Evolutionary conservation across 176 grass and related monocot species (phyloP), one percentile per base, ranked within the genome.

Genomic region (Triticum urartu): DNA sequence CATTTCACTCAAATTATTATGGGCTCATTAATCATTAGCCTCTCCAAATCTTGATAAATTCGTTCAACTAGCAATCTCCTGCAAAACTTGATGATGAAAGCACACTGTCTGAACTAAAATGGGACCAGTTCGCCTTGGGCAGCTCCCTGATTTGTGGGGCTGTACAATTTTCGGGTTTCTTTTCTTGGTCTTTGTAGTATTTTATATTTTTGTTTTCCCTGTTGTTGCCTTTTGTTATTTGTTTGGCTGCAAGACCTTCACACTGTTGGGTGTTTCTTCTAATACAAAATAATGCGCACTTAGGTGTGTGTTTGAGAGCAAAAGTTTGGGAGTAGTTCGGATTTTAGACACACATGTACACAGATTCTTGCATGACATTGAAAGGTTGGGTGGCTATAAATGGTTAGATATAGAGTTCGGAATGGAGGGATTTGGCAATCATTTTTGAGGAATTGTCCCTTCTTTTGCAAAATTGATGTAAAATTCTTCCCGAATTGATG

Each of bases 1-100:
- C n/a, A 52, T 90, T 69, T 77, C 14, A 82, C 75, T 52, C 39
- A 78, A 32, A 13, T 33, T 73, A 3, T n/a, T 66, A 30, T 80
- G 11, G 34, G 34, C 34, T 35, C 34, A 35, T 35, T 35, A 35
- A 35, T 35, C 34, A 50, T 38, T 66, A 79, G 52, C 25, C 6
- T 79, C 18, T 43, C 10, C 10, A 72, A 64, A 38, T 47, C 20
- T 80, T 62, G 0, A 12, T 72, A 72, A 48, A 33, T 3, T 32
- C 24, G 71, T 80, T 86, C 64, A 45, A 39, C 3, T 11, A 86
- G 50, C 25, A 79, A 66, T 38, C 36, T 38, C 36, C 36, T 8
- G 36, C 36, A 38, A 38, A 38, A 38, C 36, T 38, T 38, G 36
- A 38, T 38, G 6, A 8, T 7, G 36, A 38, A 38, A 38, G 36